phyloP scores from a whole-genome alignment of 352 stramenopile genomes.

The Phytophthora sp. region DNA sequence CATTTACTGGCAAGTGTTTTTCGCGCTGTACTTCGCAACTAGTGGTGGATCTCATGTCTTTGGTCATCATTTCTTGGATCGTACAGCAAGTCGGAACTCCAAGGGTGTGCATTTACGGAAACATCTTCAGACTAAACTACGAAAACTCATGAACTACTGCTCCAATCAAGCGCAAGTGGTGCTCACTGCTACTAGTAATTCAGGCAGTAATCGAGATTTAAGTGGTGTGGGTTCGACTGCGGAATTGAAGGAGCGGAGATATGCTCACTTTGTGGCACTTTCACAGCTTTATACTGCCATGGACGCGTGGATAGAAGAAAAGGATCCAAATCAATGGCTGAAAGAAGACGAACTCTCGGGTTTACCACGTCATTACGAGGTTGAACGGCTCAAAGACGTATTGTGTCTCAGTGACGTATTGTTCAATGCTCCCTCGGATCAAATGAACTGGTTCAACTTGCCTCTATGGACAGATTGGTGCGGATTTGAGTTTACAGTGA shows the following conservation, averaged over 20 bases:
- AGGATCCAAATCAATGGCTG: constrained; percentile 79
- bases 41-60: constrained; percentile 56
- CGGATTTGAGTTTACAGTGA: constrained; percentile 69
- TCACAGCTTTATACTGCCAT: constrained; percentile 83
- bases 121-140: constrained; percentile 61
- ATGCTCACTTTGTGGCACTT: constrained; percentile 59
- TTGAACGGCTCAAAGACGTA: constrained; percentile 70
- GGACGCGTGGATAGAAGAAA: constrained; percentile 87
- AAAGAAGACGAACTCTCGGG: constrained; percentile 74
- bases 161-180: constrained; percentile 71
- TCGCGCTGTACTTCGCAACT: constrained; percentile 74
- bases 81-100: constrained; percentile 32
- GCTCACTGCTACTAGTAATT: constrained; percentile 43
- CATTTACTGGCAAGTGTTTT: constrained; percentile 78
- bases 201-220: constrained; percentile 1
- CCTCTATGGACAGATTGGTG: constrained; percentile 73
- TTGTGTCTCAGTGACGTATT: constrained; percentile 71
- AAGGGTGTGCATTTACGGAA: constrained; percentile 58
- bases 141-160: constrained; percentile 62
- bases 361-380: constrained; percentile 79
- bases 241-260: constrained; percentile 56
- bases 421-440: constrained; percentile 40
- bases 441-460: constrained; percentile 58
- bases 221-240: constrained; percentile 6
- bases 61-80: constrained; percentile 69